Base-by-base conservation (phyloP, 345 rosid species). In the Cardamine occulta region DNA sequence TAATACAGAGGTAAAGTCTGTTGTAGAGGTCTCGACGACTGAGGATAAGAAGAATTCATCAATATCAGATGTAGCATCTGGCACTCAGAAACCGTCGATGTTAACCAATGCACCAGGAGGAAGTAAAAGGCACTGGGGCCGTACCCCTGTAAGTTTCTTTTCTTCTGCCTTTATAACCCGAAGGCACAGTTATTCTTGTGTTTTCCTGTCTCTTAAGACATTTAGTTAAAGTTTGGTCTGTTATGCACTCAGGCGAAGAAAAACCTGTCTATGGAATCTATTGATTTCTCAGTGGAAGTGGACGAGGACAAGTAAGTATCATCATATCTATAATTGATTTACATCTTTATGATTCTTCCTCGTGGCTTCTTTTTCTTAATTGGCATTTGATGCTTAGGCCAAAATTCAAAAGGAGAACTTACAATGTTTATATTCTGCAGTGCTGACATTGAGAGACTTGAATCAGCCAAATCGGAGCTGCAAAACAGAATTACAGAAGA, bases 241-340 rank as follows among this genome's bases (percentile, higher is more conserved):
- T 68, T 74, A 53, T 74, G 55, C 63, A 15, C 67, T 70, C 86
- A 95, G 99, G 97, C 82, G 52, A 92, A 67, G 82, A 95, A 85
- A 85, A 87, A 89, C 79, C 91, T 86, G 40, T 83, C 98, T 29
- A 82, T 87, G 96, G 97, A 90, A 77, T 86, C 90, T 71, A 81
- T 84, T 75, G 91, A 89, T 80, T 82, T 35, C 56, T 53, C 81
- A 28, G 31, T 28, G 31, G 31, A 28, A 45, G 79, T 77, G 71
- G 91, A 64, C 10, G 62, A 88, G 69, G 84, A 82, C 29, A 88
- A 88, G 97, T 91, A 88, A 85, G 96, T 88, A 73, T 75, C 77
- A 15, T 76, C 54, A 66, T 74, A 32, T 77, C 11, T 64, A 54
- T 57, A 48, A 63, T 40, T 64, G 65, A 59, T 48, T 70, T 73